Evolutionary conservation across 495 filamentous ascomycete species (phyloP), one percentile per base, ranked within the genome.

Genomic region (Penicillium macrosclerotiorum): DNA sequence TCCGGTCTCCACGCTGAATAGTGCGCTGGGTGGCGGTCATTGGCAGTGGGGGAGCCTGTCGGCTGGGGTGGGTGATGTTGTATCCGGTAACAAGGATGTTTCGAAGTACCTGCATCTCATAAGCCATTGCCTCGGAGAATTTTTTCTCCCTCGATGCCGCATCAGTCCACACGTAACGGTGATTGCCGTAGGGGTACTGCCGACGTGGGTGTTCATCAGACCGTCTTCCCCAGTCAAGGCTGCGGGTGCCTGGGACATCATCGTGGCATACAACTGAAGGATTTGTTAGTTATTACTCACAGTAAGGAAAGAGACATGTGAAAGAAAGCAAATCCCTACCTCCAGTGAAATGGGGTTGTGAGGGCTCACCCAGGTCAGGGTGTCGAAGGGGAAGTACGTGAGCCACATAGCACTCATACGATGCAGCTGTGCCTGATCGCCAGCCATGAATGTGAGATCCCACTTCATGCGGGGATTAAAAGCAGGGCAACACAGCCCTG

Each of bases 381-480:
- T 49, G 30, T 62, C 59, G 24, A 57, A 62, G 2, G 59, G 51
- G 38, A 59, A 59, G 1, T 33, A 50, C 0, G 53, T 45, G 20
- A 62, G 60, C 22, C 52, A 49, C 3, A 49, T 42, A 5, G 55
- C 2, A 5, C n/a, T n/a, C 26, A 46, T 37, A 1, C 49, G 49
- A 2, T 34, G 35, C 12, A 54, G 25, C 5, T 24, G 30, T 1
- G 19, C 32, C 3, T 41, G n/a, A 0, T 66, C 53, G 4, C 55
- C 33, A 0, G 59, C 58, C 14, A 51, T 41, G 17, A 57, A 22
- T 8, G 60, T 62, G 4, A 71, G 41, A 5, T 48, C 51, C 16
- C 50, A 70, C 41, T 71, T 72, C 67, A 84, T 80, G 4, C 71
- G 54, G 2, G 84, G 78, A 12, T 76, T 80, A 62, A 89, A 89